Evolutionary conservation across 345 rosid species (phyloP).

Genomic region (Populus alba): DNA sequence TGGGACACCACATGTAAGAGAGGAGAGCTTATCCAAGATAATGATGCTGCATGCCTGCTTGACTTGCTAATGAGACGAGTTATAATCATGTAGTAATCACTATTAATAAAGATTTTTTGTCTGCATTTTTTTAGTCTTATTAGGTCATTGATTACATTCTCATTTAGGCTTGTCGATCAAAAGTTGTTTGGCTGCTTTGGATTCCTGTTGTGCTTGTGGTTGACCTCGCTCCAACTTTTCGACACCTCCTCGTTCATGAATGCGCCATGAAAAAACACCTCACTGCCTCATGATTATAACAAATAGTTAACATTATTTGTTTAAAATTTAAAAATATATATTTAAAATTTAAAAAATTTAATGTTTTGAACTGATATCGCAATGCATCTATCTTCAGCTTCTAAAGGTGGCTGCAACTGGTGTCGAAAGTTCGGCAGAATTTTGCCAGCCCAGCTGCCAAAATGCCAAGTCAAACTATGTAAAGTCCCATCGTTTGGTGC

Average conservation of each 20-base stretch:
- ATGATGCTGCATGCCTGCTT: slow-evolving; percentile 13
- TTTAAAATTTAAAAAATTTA: too few relatives aligned
- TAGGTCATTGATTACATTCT: slow-evolving; percentile 10
- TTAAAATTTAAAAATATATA: too few relatives aligned
- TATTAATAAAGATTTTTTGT: slow-evolving; percentile 10
- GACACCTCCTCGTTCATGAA: not conserved
- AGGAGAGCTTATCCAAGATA: not conserved
- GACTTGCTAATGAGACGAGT: slow-evolving; percentile 16
- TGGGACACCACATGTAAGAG: slow-evolving; percentile 15
- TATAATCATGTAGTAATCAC: slow-evolving; percentile 11
- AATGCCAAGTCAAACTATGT: too few relatives aligned
- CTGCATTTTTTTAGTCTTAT: slow-evolving; percentile 5
- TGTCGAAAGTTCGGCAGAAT: not conserved
- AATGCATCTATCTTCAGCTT: too few relatives aligned
- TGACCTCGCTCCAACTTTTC: not conserved
- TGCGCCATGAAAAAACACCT: not conserved
- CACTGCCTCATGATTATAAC: too few relatives aligned
- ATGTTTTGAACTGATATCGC: too few relatives aligned
- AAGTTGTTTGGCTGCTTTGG: slow-evolving; percentile 11
- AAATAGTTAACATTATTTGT: too few relatives aligned
- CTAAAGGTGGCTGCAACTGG: not conserved
- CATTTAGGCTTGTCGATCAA: not conserved
- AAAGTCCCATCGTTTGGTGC: slow-evolving; percentile 30
- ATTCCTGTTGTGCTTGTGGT: slow-evolving; percentile 25
- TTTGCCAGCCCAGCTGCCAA: not conserved